Conservation (phyloP, 148 eudicot genomes). For the Chenopodium formosanum region DNA sequence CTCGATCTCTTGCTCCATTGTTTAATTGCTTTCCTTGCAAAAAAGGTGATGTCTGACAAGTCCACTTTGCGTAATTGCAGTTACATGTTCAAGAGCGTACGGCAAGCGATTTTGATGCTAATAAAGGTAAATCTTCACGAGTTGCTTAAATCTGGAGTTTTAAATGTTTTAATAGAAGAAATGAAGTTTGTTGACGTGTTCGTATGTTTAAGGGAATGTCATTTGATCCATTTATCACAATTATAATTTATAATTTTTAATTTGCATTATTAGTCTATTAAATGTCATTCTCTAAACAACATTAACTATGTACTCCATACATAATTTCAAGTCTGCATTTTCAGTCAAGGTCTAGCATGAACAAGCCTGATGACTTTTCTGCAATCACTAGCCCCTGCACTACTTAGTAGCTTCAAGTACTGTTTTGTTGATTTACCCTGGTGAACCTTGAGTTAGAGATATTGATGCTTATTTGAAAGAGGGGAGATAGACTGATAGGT, state of each 20-base stretch:
- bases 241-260: background rate
- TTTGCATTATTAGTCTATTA: background rate
- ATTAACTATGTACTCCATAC: background rate
- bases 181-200: conserved; percentile 2
- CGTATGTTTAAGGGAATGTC: background rate
- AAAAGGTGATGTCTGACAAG: conserved; percentile 22
- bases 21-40: conserved; percentile 6
- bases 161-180: background rate
- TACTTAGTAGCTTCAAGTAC: no score
- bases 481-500: no score
- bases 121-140: conserved; percentile 41
- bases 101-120: conserved; percentile 42
- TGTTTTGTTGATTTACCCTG: no score
- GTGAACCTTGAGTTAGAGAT: no score
- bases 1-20: background rate
- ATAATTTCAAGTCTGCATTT: no score
- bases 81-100: conserved; percentile 84
- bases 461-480: no score
- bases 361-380: no score
- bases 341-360: no score
- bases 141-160: background rate
- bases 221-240: background rate
- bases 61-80: conserved; percentile 40
- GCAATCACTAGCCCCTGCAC: no score
- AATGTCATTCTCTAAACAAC: background rate